Evolutionary conservation across 768 basidiomycete genomes (phyloP).

Genomic region (Leccinum subgranulosum): DNA sequence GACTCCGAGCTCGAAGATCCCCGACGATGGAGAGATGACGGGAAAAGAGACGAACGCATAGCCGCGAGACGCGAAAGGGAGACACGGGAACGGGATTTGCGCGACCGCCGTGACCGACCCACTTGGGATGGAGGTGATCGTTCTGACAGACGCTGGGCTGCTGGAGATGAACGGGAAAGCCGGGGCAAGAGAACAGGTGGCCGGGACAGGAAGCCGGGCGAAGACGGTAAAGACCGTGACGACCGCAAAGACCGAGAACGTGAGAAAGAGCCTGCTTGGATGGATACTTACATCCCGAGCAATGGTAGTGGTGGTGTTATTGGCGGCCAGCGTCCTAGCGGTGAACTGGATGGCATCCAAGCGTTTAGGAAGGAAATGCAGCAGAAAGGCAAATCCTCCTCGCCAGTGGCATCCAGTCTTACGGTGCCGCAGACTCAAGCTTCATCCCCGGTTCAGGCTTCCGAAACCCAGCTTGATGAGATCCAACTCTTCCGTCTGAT

Average conservation of each 20-base stretch:
- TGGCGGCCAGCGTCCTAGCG: constrained; percentile 56
- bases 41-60: constrained; percentile 73
- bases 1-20: constrained; percentile 62
- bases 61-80: constrained; percentile 56
- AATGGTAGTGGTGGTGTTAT: constrained; percentile 57
- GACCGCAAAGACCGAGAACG: constrained; percentile 50
- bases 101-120: constrained; percentile 44
- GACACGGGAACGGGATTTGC: constrained; percentile 39
- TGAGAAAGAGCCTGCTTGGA: constrained; percentile 91
- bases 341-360: constrained; percentile 80
- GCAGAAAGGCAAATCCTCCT: constrained; percentile 60
- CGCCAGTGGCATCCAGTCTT: constrained; percentile 10
- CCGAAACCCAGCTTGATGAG: constrained; percentile 60
- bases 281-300: constrained; percentile 80
- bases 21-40: constrained; percentile 80
- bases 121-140: constrained; percentile 53
- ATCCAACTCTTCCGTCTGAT: constrained; percentile 80
- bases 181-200: constrained; percentile 57
- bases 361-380: constrained; percentile 85
- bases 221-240: constrained; percentile 49
- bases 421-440: constrained; percentile 18
- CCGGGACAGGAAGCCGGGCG: constrained; percentile 55
- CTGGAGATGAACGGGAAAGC: constrained; percentile 66
- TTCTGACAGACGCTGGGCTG: constrained; percentile 48
- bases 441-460: constrained; percentile 15